A percentile compares a stretch with the other conserved stretches of the same genome.
Conservation (phyloP, 2,329 filamentous ascomycete species). For the Didymella glomerata region DNA sequence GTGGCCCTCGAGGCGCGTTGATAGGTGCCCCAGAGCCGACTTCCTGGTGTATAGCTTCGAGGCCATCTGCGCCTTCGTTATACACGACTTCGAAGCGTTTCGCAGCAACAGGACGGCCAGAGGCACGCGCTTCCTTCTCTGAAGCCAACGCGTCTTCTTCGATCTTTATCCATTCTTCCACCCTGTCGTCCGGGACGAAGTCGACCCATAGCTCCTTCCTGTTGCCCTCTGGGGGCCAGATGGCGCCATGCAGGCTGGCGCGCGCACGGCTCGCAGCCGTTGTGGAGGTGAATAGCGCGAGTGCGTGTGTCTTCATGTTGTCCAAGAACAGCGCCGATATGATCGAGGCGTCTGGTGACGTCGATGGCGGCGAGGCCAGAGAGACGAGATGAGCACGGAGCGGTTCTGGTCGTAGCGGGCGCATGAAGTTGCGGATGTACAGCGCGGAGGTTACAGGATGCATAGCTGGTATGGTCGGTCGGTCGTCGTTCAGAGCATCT, state of each 20-base stretch:
- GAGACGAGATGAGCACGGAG: conserved; percentile 74
- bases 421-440: conserved; percentile 91
- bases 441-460: conserved; percentile 60
- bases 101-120: conserved; percentile 26
- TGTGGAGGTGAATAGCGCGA: conserved; percentile 74
- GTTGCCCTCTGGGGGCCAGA: conserved; percentile 88
- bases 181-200: conserved; percentile 80
- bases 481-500: conserved; percentile 40
- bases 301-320: conserved; percentile 84
- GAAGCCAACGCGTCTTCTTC: conserved; percentile 44
- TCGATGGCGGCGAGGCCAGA: conserved; percentile 69
- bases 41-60: conserved; percentile 46
- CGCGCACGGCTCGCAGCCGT: conserved; percentile 80
- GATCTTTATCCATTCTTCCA: conserved; percentile 74
- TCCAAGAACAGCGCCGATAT: conserved; percentile 69
- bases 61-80: conserved; percentile 25
- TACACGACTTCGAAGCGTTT: conserved; percentile 48
- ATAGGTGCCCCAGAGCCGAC: conserved; percentile 40
- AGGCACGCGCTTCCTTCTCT: conserved; percentile 41
- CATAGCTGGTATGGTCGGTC: conserved; percentile 48
- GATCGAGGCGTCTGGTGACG: conserved; percentile 60
- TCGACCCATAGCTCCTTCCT: conserved; percentile 88
- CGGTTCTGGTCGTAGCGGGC: conserved; percentile 75
- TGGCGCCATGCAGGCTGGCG: conserved; percentile 74
- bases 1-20: conserved; percentile 37